Percentiles rank a stretch among this genome's conserved stretches.
phyloP scores from a whole-genome alignment of 345 rosid species.

The Microcos paniculata region DNA sequence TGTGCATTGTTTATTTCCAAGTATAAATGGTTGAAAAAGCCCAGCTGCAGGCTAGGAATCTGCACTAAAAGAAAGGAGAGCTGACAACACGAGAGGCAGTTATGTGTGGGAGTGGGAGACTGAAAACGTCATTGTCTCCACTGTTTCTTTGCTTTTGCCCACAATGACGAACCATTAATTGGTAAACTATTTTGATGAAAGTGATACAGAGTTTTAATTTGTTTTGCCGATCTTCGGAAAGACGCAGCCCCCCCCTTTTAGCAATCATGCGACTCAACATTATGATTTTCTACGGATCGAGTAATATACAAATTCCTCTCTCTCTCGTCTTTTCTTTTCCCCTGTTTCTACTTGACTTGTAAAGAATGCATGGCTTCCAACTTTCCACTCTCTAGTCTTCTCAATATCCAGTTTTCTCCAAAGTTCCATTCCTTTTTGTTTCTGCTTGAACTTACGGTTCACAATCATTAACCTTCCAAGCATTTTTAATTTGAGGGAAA shows the following conservation, averaged over 20 bases:
- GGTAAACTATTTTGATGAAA: background rate
- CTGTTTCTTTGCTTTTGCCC: background rate
- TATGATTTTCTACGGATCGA: too few species aligned
- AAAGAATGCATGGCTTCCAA: background rate
- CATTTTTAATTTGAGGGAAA: too few species aligned
- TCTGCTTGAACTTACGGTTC: background rate
- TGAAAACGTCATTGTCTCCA: background rate
- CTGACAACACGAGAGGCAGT: background rate
- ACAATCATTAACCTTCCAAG: background rate
- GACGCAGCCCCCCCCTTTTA: background rate
- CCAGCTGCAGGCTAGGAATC: background rate
- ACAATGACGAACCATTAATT: background rate
- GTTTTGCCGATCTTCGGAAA: background rate
- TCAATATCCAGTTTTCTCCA: background rate
- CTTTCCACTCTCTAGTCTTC: background rate
- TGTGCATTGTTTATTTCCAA: background rate
- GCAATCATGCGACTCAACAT: background rate
- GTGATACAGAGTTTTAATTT: background rate
- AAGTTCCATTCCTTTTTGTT: background rate
- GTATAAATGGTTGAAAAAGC: background rate
- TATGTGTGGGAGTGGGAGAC: background rate
- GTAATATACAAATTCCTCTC: background rate
- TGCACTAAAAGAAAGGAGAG: background rate
- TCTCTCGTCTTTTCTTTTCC: background rate
- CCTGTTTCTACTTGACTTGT: background rate